Evolutionary conservation across 2,329 filamentous ascomycete species (phyloP).

Genomic region (Paecilomyces sp.): DNA sequence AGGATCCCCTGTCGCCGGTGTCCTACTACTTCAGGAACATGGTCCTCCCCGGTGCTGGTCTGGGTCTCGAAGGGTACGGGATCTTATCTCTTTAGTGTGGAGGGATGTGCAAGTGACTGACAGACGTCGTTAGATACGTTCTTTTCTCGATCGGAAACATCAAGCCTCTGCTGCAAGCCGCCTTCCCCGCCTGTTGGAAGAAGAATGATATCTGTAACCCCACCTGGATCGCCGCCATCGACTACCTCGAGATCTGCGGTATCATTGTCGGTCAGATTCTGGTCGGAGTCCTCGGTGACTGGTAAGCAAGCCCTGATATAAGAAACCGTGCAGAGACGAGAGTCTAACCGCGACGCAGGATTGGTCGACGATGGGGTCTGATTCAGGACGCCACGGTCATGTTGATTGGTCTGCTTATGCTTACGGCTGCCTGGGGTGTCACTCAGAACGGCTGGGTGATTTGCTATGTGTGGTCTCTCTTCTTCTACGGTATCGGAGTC

Average conservation of each 20-base stretch:
- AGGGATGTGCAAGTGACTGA: neutral
- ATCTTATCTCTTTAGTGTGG: neutral
- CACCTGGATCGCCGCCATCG: conserved; percentile 77
- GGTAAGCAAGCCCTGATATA: conserved; percentile 31
- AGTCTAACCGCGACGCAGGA: conserved; percentile 40
- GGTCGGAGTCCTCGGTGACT: conserved; percentile 73
- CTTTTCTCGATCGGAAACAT: conserved; percentile 96
- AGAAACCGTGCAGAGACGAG: conserved; percentile 11
- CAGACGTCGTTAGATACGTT: conserved; percentile 58
- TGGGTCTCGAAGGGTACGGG: conserved; percentile 72
- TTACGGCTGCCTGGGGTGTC: conserved; percentile 83
- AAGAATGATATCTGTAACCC: conserved; percentile 58
- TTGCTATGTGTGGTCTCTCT: conserved; percentile 90
- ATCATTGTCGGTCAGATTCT: conserved; percentile 91
- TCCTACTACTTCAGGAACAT: conserved; percentile 83
- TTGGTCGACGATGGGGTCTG: conserved; percentile 88
- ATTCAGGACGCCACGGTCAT: conserved; percentile 94
- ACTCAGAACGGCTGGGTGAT: conserved; percentile 92
- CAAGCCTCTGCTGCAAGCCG: conserved; percentile 67
- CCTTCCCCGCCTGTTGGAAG: conserved; percentile 75
- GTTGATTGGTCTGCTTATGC: conserved; percentile 86
- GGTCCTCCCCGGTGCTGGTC: conserved; percentile 83
- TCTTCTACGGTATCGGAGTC: conserved; percentile 71
- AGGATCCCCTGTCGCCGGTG: conserved; percentile 77
- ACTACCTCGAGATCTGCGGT: conserved; percentile 87